These are phyloP conservation scores for Botrytis cinerea DNA, from an alignment of 2,329 filamentous ascomycete genomes.

Conservation along the genomic window DNA sequence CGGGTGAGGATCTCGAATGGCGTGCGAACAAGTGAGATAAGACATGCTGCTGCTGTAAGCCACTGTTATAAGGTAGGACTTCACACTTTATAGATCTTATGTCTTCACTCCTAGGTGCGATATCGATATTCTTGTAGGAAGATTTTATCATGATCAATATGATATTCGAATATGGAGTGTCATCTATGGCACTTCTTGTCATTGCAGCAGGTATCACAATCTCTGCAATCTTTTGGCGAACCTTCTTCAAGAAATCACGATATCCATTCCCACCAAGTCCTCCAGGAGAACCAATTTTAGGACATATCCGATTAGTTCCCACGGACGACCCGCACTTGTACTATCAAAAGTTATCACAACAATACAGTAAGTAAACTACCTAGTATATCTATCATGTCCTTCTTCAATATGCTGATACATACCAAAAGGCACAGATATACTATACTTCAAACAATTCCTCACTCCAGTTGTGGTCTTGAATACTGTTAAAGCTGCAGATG, in stretches of 20 bases:
- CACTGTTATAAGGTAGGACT: neutral
- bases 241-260: slow-evolving; percentile 2
- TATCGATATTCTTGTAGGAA: neutral
- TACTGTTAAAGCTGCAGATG: slow-evolving; percentile 46
- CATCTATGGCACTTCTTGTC: neutral
- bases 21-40: slow-evolving; percentile 6
- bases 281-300: slow-evolving; percentile 34
- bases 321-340: slow-evolving; percentile 30
- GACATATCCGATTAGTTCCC: slow-evolving; percentile 35
- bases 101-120: neutral
- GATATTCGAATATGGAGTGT: neutral
- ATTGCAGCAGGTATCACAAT: neutral
- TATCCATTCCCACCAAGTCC: slow-evolving; percentile 37
- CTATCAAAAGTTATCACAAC: slow-evolving; percentile 34
- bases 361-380: slow-evolving; percentile 30
- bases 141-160: neutral
- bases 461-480: slow-evolving; percentile 49
- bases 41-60: neutral
- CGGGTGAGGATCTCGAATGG: neutral
- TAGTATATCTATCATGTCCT: neutral
- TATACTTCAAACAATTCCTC: slow-evolving; percentile 33
- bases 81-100: neutral
- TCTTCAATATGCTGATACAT: neutral
- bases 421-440: slow-evolving; percentile 29
- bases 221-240: neutral